Evolutionary conservation across 2,329 filamentous ascomycete species (phyloP), one percentile per base, ranked within the genome.

Genomic region (Fusarium devonianum): DNA sequence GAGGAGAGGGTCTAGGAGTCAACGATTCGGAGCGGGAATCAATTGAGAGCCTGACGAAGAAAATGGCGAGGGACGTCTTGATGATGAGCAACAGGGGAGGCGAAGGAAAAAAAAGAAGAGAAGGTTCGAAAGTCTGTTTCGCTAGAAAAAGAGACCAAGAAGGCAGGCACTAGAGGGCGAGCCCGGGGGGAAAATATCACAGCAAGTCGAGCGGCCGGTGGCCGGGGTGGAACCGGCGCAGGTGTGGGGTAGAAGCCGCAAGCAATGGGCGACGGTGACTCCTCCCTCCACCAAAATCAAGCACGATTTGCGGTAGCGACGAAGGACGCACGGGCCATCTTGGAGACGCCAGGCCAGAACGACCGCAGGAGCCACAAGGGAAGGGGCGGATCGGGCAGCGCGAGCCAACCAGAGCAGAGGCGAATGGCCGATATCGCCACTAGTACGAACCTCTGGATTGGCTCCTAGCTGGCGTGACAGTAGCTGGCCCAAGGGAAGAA

Each of bases 401-500:
- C 41, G 10, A 29, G n/a, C 56, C 58, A 60, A 62, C 60, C 23
- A 58, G 28, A 3, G 8, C 0, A 2, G 11, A 16, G 17, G 26
- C 40, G 52, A 57, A 60, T 62, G 56, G 56, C 58, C 56, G 58
- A 62, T 62, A 60, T 62, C 58, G 58, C 58, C 53, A 60, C 58
- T 56, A 58, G 58, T 29, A 58, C 29, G 21, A 58, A 35, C 50
- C 38, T 41, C 39, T 43, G 48, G 57, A 60, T 56, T 60, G 57
- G 57, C 37, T 56, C 42, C 40, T 47, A 25, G 16, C 4, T 32
- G 23, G 35, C 33, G 25, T 17, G 41, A 36, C n/a, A n/a, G n/a
- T n/a, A 26, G 49, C 35, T 28, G 34, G 47, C 22, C 41, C 36
- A 54, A 54, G 37, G 48, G 51, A 54, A 48, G 22, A 32, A 49